A percentile compares a stretch with the other conserved stretches of the same genome.
Conservation (phyloP, 2,329 filamentous ascomycete species). For the Cephalotrichum gorgonifer region DNA sequence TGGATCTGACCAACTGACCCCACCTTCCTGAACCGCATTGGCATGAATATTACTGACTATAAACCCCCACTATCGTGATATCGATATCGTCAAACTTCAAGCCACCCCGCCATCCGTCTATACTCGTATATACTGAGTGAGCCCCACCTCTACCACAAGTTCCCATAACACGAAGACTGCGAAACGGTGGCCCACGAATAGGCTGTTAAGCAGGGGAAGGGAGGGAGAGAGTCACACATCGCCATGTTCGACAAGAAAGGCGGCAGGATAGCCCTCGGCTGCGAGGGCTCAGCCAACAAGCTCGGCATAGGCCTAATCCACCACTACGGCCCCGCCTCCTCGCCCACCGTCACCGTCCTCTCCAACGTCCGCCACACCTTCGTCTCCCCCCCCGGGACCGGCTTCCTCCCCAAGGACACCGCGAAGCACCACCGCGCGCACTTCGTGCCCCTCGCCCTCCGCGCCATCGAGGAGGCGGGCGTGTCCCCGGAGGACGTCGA, state of each 20-base stretch:
- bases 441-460: slow-evolving; percentile 73
- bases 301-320: slow-evolving; percentile 87
- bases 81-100: too few species aligned
- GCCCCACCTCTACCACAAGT: too few species aligned
- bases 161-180: too few species aligned
- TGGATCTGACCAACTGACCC: too few species aligned
- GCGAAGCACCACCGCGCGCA: slow-evolving; percentile 81
- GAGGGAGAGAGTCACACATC: neutral
- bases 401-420: slow-evolving; percentile 94
- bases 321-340: slow-evolving; percentile 49
- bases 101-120: too few species aligned
- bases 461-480: slow-evolving; percentile 62
- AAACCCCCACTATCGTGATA: too few species aligned
- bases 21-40: too few species aligned
- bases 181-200: too few species aligned
- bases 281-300: slow-evolving; percentile 95
- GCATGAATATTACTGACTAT: too few species aligned
- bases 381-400: slow-evolving; percentile 79
- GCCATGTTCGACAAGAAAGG: slow-evolving; percentile 18
- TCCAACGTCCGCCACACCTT: slow-evolving; percentile 94
- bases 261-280: slow-evolving; percentile 45
- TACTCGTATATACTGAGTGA: too few species aligned
- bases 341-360: slow-evolving; percentile 54
- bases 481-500: slow-evolving; percentile 58
- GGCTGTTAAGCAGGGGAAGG: too few species aligned